Evolutionary conservation across 179 eudicot genomes (phyloP).

Genomic region (Heliamphora pulchella): DNA sequence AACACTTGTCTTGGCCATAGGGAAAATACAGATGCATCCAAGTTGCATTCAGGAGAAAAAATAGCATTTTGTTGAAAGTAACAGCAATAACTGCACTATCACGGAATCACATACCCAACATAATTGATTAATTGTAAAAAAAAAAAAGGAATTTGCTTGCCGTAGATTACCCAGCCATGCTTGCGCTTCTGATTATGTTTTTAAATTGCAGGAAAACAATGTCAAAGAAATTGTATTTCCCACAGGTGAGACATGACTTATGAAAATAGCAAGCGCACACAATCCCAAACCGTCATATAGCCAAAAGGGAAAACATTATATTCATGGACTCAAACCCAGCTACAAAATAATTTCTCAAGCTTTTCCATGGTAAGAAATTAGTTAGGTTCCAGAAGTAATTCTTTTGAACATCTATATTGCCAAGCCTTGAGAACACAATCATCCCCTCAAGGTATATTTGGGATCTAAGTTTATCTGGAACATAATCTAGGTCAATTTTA

Average conservation of each 20-base stretch:
- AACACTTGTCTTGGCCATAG: not conserved
- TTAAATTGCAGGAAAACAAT: not conserved
- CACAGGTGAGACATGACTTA: too few species aligned
- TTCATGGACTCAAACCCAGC: not conserved
- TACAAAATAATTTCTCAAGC: not conserved
- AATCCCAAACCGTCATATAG: not conserved
- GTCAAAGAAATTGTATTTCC: not conserved
- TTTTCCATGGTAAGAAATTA: too few species aligned
- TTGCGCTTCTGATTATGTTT: too few species aligned
- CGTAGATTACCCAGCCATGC: not conserved
- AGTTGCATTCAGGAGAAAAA: not conserved
- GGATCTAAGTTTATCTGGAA: too few species aligned
- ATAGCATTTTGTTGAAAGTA: not conserved
- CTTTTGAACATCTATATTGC: too few species aligned
- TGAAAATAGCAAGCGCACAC: not conserved
- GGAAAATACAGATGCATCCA: too few species aligned
- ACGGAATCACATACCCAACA: not conserved
- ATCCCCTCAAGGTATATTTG: too few species aligned
- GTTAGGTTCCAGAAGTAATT: too few species aligned
- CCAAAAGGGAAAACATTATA: not conserved
- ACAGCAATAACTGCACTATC: not conserved
- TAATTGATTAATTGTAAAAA: not conserved
- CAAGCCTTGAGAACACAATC: too few species aligned
- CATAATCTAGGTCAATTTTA: too few species aligned
- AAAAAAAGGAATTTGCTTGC: conserved; percentile 1